Evolutionary conservation across 108 stramenopile species (phyloP).

Genomic region (Seminavis robusta): DNA sequence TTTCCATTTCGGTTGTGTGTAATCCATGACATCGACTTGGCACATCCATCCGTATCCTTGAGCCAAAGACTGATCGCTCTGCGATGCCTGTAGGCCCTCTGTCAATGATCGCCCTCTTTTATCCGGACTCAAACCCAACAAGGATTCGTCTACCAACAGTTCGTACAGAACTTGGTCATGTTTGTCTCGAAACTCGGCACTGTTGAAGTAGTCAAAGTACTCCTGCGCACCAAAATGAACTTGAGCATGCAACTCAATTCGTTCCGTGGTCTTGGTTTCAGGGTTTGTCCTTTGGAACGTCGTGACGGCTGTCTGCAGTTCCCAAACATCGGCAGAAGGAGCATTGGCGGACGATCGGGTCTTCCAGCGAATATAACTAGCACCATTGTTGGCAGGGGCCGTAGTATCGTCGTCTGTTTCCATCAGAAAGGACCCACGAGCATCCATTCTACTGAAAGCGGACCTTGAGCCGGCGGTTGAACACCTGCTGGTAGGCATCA

Average conservation of each 20-base stretch:
- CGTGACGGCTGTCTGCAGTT: slow-evolving; percentile 68
- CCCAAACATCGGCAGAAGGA: no score
- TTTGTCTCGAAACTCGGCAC: slow-evolving; percentile 25
- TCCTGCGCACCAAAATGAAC: slow-evolving; percentile 60
- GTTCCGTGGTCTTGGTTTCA: not conserved
- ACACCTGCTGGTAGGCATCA: no score
- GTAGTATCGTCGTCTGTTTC: no score
- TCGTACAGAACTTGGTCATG: slow-evolving; percentile 66
- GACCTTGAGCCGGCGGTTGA: no score
- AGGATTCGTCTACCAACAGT: slow-evolving; percentile 54
- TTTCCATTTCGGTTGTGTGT: slow-evolving; percentile 54
- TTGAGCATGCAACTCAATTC: slow-evolving; percentile 68
- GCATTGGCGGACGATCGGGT: no score
- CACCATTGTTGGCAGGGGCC: no score
- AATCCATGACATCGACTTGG: slow-evolving; percentile 66
- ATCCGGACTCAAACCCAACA: slow-evolving; percentile 31
- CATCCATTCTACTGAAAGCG: no score
- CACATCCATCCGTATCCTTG: slow-evolving; percentile 54
- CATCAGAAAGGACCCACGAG: no score
- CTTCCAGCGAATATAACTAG: no score
- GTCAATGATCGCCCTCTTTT: slow-evolving; percentile 1
- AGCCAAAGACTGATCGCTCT: slow-evolving; percentile 51
- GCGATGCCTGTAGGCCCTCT: slow-evolving; percentile 51
- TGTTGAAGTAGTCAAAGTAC: slow-evolving; percentile 68
- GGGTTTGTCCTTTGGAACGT: slow-evolving; percentile 39